Conservation (phyloP, 2,329 filamentous ascomycete genomes). For the Claviceps purpurea region DNA sequence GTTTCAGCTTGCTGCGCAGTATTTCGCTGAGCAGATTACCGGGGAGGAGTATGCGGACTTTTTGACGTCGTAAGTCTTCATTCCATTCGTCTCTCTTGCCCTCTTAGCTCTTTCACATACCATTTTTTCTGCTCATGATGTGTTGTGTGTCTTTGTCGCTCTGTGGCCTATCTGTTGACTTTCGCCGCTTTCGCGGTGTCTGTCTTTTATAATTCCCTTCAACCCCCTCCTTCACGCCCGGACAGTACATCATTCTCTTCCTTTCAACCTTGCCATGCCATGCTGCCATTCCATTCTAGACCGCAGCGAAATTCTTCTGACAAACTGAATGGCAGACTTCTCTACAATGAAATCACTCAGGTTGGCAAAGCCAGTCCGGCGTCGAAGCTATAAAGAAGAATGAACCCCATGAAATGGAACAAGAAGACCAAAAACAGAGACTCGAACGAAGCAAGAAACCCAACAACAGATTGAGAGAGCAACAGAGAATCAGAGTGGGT, state of each 20-base stretch:
- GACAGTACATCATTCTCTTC: neutral
- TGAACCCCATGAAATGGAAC: neutral
- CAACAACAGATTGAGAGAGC: too few relatives aligned
- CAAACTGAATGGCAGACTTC: constrained; percentile 37
- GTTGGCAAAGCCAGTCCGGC: constrained; percentile 47
- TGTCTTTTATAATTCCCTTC: too few relatives aligned
- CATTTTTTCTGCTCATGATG: neutral
- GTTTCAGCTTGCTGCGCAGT: constrained; percentile 78
- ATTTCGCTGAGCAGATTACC: constrained; percentile 85
- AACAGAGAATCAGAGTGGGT: too few relatives aligned
- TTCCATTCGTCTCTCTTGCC: neutral
- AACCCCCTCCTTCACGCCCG: too few relatives aligned
- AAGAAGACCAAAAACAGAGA: neutral
- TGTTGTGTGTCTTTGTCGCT: too few relatives aligned
- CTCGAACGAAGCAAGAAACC: neutral
- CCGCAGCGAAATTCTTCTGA: neutral
- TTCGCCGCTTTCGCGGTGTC: neutral
- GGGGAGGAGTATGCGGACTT: constrained; percentile 98
- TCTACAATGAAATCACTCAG: constrained; percentile 80
- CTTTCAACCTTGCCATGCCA: neutral
- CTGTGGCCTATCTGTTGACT: too few relatives aligned
- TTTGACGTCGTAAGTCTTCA: constrained; percentile 56
- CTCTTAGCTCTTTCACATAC: neutral
- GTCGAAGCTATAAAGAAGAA: constrained; percentile 44
- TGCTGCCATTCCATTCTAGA: too few relatives aligned